A percentile compares a stretch with the other conserved stretches of the same genome.
Conservation (phyloP, 2,329 filamentous ascomycete genomes). For the Hysterium pulicare region DNA sequence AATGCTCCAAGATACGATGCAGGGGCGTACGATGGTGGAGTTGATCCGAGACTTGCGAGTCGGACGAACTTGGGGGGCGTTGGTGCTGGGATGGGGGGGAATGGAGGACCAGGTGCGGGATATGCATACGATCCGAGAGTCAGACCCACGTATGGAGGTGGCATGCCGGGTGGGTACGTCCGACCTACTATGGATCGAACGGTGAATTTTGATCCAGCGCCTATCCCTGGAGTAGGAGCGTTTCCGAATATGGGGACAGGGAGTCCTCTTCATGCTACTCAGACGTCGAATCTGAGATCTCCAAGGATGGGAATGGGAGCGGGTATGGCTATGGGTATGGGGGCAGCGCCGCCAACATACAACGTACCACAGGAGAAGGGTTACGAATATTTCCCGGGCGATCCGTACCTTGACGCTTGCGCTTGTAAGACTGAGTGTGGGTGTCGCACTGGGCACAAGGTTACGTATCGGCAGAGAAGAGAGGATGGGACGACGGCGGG, state of each 20-base stretch:
- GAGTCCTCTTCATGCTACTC: not conserved
- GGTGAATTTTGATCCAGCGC: not conserved
- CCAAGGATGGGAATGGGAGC: too few relatives aligned
- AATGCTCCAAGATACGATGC: too few relatives aligned
- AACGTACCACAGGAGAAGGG: not conserved
- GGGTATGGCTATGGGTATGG: too few relatives aligned
- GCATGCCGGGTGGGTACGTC: not conserved
- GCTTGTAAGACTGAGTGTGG: not conserved
- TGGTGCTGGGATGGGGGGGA: not conserved
- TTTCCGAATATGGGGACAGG: not conserved
- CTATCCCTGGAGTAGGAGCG: not conserved
- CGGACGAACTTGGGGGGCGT: not conserved
- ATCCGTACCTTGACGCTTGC: not conserved
- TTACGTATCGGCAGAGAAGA: not conserved
- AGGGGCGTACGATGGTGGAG: too few relatives aligned
- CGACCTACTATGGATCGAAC: not conserved
- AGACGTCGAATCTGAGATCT: not conserved
- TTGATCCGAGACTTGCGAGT: too few relatives aligned
- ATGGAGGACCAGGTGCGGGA: not conserved
- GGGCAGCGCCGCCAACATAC: too few relatives aligned
- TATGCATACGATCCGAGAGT: not conserved
- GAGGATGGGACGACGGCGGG: not conserved
- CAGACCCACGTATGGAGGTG: not conserved
- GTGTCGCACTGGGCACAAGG: not conserved
- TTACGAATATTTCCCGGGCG: not conserved